Evolutionary conservation across 2,329 filamentous ascomycete genomes (phyloP), one percentile per base, ranked within the genome.

Genomic region (Gnomoniopsis smithogilvyi): DNA sequence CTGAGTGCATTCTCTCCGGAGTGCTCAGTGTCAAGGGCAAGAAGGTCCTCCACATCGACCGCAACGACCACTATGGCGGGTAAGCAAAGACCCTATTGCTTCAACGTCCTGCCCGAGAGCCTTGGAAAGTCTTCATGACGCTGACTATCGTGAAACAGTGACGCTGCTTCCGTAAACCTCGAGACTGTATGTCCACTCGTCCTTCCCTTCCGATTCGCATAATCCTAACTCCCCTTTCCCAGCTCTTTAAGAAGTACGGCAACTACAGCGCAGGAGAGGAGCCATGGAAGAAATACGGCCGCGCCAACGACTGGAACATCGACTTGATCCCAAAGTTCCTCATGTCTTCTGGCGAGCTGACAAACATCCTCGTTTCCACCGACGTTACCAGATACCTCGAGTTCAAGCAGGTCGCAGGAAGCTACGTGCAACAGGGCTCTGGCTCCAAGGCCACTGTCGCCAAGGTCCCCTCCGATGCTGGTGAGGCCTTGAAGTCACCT

Each of bases 1-100:
- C 94, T 65, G 95, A 99, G 86, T 99, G 95, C 80, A 95, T 99
- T 73, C 90, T 99, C 68, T 97, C 94, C 74, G 95, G 94, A 36
- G 34, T 14, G 38, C 33, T 36, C 73, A 96, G 92, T 80, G 94
- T 98, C 70, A 97, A 98, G 83, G 94, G 94, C 76, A 94, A 96
- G 84, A 98, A 98, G 82, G 95, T 99, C 72, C 85, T 99, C 66
- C 95, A 99, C 81, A 96, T 99, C 75, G 95, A 98, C 80, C 89
- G 93, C 73, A 98, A 98, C 75, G 92, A 96, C 75, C 93, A 98
- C 81, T 98, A 97, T 73, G 95, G 95, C 84, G 95, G 92, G 93
- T 96, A 80, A 70, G 90, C 82, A 62, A n/a, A 57, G 62, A 41
- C 56, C 49, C 26, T 22, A 4, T 65, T 69, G 53, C 15, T 21